Base-by-base conservation (phyloP, 768 basidiomycete species). In the Hirschioporus abietinus region DNA sequence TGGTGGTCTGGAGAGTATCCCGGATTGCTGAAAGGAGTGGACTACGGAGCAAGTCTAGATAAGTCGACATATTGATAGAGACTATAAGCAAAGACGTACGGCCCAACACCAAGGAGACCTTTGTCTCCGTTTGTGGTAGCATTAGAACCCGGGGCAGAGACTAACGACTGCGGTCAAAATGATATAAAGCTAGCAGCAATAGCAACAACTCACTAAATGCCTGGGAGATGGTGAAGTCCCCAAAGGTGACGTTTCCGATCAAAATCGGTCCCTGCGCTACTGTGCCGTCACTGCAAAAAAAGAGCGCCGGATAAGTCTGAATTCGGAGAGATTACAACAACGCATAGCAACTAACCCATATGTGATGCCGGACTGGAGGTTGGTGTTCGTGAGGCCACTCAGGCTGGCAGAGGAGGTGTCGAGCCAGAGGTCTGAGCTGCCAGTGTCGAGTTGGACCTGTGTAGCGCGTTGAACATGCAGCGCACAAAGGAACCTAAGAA, bases 191-290 rank as follows among this genome's bases (percentile, higher is more conserved):
- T 25, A 61, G 30, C 12, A 23, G 60, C 25, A 61, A n/a, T 15
- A 23, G 60, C 24, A 12, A 61, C 18, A 7, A 61, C 60, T 3
- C 30, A 61, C 60, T 61, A 34, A 61, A 61, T 17, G 60, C 60
- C 30, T 61, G 60, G 5, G 60, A 12, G 10, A 61, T 34, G 9
- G 60, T 15, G 60, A 61, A 61, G 60, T 61, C 30, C 60, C 60
- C 60, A 15, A 61, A 61, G 25, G 60, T 61, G 25, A 61, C 23
- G 60, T 61, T 61, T 61, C 25, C 60, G 60, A 61, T 61, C 60
- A 61, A 18, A 34, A 61, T 61, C 25, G 5, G 30, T 12, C 60
- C 60, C 30, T 61, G 60, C 3, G 60, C 60, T 12, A 61, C 60
- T 9, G 60, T 61, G 25, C 60, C 60, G 30, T 61, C 60, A 61